Conservation (phyloP, 345 rosid species). For the Clausena lansium region DNA sequence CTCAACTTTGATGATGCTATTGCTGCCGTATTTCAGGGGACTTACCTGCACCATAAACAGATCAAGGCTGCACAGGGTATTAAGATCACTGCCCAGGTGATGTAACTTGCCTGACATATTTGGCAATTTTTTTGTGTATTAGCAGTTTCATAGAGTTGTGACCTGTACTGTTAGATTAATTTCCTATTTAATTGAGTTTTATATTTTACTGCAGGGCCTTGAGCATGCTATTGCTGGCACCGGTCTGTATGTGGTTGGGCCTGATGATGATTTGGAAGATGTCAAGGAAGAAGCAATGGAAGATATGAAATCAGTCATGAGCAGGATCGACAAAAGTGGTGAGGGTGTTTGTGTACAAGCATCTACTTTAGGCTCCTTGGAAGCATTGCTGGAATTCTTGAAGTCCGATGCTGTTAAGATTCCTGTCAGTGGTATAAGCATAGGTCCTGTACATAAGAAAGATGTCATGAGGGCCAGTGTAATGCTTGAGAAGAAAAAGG, state of each 20-base stretch:
- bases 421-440: slow-evolving; percentile 89
- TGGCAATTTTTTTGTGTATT: not conserved
- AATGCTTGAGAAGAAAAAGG: slow-evolving; percentile 94
- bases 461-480: slow-evolving; percentile 93
- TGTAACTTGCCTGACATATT: not conserved
- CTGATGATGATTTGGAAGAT: slow-evolving; percentile 73
- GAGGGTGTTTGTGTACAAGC: slow-evolving; percentile 98
- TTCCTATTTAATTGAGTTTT: slow-evolving; percentile 4
- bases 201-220: slow-evolving; percentile 56
- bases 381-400: slow-evolving; percentile 90
- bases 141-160: not conserved
- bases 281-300: slow-evolving; percentile 69
- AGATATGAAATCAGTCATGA: slow-evolving; percentile 86
- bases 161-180: not conserved
- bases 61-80: slow-evolving; percentile 97
- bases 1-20: not conserved
- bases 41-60: slow-evolving; percentile 78
- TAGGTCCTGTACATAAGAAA: slow-evolving; percentile 91
- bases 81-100: slow-evolving; percentile 90
- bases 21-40: slow-evolving; percentile 63
- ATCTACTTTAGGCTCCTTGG: slow-evolving; percentile 91
- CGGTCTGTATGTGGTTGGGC: slow-evolving; percentile 72
- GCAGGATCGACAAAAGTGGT: slow-evolving; percentile 79
- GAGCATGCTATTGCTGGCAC: slow-evolving; percentile 98
- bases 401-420: slow-evolving; percentile 82